Conservation (phyloP, 192 early-diverging fungal genomes). For the Mortierella claussenii region DNA sequence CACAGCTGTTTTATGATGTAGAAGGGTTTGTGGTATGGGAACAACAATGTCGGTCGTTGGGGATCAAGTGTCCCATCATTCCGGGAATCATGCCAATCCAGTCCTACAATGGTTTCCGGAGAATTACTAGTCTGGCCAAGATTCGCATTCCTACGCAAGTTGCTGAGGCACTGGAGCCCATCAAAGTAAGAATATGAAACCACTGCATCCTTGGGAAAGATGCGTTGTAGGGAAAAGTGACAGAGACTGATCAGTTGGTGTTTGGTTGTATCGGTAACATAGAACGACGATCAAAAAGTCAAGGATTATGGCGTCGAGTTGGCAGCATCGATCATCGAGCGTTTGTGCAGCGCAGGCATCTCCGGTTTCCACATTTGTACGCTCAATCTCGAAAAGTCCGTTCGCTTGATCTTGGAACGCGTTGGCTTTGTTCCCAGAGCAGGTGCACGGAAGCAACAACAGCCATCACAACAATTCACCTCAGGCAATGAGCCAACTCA, state of each 20-base stretch:
- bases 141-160: constrained; percentile 73
- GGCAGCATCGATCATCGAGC: constrained; percentile 76
- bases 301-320: constrained; percentile 84
- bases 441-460: constrained; percentile 6
- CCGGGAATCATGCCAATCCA: constrained; percentile 94
- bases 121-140: constrained; percentile 83
- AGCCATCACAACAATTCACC: background rate
- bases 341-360: constrained; percentile 59
- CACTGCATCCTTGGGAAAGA: too few species aligned
- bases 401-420: constrained; percentile 78
- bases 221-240: background rate
- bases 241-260: background rate
- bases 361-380: constrained; percentile 86
- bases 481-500: constrained; percentile 16
- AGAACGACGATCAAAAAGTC: constrained; percentile 81
- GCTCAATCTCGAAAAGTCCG: constrained; percentile 81
- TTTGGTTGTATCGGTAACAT: background rate
- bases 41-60: constrained; percentile 62
- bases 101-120: constrained; percentile 78
- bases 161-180: constrained; percentile 71
- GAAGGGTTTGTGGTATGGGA: constrained; percentile 80
- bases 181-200: constrained; percentile 82
- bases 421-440: constrained; percentile 68
- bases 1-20: constrained; percentile 87
- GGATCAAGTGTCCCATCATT: constrained; percentile 71